Percentiles rank a stretch among this genome's conserved stretches.
These are phyloP conservation scores for Phaeosphaeria sp. DNA, from an alignment of 2,329 filamentous ascomycete genomes.

Conservation along the genomic window DNA sequence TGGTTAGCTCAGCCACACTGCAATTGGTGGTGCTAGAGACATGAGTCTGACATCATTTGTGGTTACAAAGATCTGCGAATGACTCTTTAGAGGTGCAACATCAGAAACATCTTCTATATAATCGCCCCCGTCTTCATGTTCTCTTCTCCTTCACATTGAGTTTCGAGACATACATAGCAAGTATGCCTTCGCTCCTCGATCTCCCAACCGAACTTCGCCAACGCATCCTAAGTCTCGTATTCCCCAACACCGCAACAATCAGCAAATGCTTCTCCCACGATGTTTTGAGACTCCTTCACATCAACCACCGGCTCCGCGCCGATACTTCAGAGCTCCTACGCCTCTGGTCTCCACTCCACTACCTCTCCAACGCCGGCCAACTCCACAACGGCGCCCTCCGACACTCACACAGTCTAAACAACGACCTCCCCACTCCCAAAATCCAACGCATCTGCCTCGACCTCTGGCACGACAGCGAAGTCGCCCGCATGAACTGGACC, in stretches of 20 bases:
- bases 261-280: neutral
- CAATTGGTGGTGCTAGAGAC: too few relatives aligned
- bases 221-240: neutral
- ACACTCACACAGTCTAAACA: neutral
- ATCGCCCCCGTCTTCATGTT: neutral
- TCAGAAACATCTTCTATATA: neutral
- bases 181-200: neutral
- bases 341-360: neutral
- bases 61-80: neutral
- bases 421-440: neutral
- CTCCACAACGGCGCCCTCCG: neutral
- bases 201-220: neutral
- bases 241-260: neutral
- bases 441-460: neutral
- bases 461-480: neutral
- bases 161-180: neutral
- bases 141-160: neutral
- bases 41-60: neutral
- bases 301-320: neutral
- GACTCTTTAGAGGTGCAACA: neutral
- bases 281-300: neutral
- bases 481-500: neutral
- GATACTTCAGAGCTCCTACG: neutral
- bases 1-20: neutral
- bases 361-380: neutral